Conservation (phyloP, 352 stramenopile species). For the Globisporangium carolinianum region DNA sequence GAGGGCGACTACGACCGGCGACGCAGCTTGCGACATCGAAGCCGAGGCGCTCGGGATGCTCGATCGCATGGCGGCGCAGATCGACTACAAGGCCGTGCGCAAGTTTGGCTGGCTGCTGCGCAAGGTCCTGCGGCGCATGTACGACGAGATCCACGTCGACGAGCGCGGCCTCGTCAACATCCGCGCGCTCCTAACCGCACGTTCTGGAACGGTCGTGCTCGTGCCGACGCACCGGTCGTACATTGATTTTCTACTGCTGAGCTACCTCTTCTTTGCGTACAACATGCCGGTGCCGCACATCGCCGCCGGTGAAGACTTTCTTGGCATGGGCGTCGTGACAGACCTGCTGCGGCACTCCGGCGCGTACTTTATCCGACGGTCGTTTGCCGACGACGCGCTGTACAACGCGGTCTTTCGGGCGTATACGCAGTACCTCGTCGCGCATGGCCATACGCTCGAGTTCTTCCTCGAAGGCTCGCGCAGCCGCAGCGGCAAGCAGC, state of each 20-base stretch:
- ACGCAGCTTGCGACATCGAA: slow-evolving; percentile 41
- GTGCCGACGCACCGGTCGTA: slow-evolving; percentile 85
- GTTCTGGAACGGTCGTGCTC: slow-evolving; percentile 59
- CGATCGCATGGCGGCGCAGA: slow-evolving; percentile 63
- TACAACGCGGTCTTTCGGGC: slow-evolving; percentile 75
- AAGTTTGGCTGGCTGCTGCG: slow-evolving; percentile 76
- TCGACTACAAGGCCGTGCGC: slow-evolving; percentile 72
- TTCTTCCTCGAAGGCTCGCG: slow-evolving; percentile 85
- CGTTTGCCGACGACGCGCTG: slow-evolving; percentile 63
- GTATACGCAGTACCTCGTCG: slow-evolving; percentile 78
- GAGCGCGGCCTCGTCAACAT: slow-evolving; percentile 65
- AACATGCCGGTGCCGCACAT: slow-evolving; percentile 84
- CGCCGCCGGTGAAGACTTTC: slow-evolving; percentile 73
- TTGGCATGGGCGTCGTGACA: slow-evolving; percentile 61
- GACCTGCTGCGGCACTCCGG: slow-evolving; percentile 61
- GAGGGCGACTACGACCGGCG: slow-evolving; percentile 20
- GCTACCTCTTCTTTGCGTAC: slow-evolving; percentile 86
- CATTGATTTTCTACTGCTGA: slow-evolving; percentile 82
- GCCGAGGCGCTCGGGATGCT: slow-evolving; percentile 55
- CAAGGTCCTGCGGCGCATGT: slow-evolving; percentile 81
- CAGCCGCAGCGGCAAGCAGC: slow-evolving; percentile 77
- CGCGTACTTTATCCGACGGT: slow-evolving; percentile 77
- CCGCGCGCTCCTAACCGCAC: slow-evolving; percentile 37
- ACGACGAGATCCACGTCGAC: slow-evolving; percentile 84
- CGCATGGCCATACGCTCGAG: slow-evolving; percentile 71